Evolutionary conservation across 31 red algal species (phyloP).

Genomic region (Porphyra umbilicalis): DNA sequence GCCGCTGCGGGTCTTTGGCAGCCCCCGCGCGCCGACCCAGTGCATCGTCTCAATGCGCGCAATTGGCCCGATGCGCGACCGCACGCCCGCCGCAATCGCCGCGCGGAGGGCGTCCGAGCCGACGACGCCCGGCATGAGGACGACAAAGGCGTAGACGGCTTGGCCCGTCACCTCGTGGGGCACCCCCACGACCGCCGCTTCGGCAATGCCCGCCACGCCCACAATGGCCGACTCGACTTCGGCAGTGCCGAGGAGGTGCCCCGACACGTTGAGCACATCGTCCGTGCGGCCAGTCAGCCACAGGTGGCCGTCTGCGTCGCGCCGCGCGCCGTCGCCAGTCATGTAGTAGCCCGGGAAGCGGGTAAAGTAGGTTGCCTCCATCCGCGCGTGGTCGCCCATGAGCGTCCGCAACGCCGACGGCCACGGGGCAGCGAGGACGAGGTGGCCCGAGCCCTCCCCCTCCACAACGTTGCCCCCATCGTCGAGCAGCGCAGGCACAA

Average conservation of each 20-base stretch:
- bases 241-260: constrained; percentile 72
- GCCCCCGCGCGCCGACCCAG: constrained; percentile 10
- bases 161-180: constrained; percentile 75
- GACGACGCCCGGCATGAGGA: constrained; percentile 15
- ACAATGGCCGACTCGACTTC: constrained; percentile 56
- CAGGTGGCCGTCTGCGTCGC: constrained; percentile 52
- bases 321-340: constrained; percentile 45
- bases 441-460: constrained; percentile 53
- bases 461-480: constrained; percentile 40
- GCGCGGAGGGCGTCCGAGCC: constrained; percentile 21
- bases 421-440: constrained; percentile 79
- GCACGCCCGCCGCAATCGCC: constrained; percentile 15
- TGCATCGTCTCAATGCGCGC: constrained; percentile 46
- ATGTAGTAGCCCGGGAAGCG: constrained; percentile 56
- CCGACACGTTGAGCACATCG: constrained; percentile 67
- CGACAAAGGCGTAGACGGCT: constrained; percentile 59
- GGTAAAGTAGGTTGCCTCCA: constrained; percentile 92
- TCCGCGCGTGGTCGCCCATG: constrained; percentile 83
- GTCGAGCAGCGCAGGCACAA: constrained; percentile 45
- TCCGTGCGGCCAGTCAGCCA: constrained; percentile 66
- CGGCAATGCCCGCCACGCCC: constrained; percentile 27
- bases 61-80: constrained; percentile 51
- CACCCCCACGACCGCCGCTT: constrained; percentile 46
- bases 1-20: constrained; percentile 68
- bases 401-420: constrained; percentile 84